Evolutionary conservation across 352 stramenopile species (phyloP), one percentile per base, ranked within the genome.

Genomic region (Peronospora belbahrii): DNA sequence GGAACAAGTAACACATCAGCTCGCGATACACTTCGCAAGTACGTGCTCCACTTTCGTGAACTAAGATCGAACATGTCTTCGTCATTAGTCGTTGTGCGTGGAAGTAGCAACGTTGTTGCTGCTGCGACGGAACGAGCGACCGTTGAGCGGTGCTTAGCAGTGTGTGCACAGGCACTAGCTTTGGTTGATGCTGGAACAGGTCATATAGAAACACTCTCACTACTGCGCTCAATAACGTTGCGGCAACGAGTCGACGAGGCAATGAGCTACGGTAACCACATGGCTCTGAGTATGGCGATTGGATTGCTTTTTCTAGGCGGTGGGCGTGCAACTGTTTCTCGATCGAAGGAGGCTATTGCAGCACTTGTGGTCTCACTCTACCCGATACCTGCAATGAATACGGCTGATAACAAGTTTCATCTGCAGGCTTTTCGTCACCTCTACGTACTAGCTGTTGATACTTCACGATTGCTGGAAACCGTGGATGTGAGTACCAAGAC

Each of bases 161-260:
- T 88, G 8, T 83, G 84, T 32, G 88, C 92, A 1, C 83, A 98
- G 39, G 80, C 89, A 15, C 69, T 98, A 15, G 90, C 88, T 8
- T 83, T 99, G 42, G 90, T 98, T 15, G 96, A 98, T 62, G 89
- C 95, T 35, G 96, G 96, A 19, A 97, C 85, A 11, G 96, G 96
- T 6, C 83, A 98, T 56, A 48, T 98, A 8, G 85, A 97, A 56
- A 94, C 87, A 6, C 66, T 99, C 18, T 70, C 83, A 24, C 36
- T 98, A 2, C 70, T 99, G 30, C 94, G 96, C 9, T 84, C 80
- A 2, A 57, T 90, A 46, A 88, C 83, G 20, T 40, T 94, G 36
- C 70, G 80, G 1, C 80, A 90, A 52, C 74, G 74, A n/a, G 70
- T 85, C 3, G 79, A 94, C 31, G 47, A 61, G 2, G 75, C 87